phyloP scores from a whole-genome alignment of 768 basidiomycete species.

The Candolleomyces eurysporus region DNA sequence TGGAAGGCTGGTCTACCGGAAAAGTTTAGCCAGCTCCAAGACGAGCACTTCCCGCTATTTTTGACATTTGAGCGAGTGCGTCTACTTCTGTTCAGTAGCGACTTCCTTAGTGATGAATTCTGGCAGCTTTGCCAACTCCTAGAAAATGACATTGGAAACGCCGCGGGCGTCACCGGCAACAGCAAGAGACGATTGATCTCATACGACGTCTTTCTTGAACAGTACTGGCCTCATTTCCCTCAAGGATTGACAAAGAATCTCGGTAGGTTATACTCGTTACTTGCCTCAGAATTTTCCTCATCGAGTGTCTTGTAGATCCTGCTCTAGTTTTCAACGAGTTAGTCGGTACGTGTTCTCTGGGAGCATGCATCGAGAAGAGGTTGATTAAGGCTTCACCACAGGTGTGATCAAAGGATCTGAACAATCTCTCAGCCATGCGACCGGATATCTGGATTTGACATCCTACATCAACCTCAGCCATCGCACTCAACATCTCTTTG shows the following conservation, averaged over 20 bases:
- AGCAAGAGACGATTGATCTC: conserved; percentile 31
- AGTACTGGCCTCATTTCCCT: conserved; percentile 62
- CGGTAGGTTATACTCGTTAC: conserved; percentile 31
- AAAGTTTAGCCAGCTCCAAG: conserved; percentile 53
- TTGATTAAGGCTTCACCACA: conserved; percentile 13
- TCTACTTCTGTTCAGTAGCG: neutral
- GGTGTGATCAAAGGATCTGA: conserved; percentile 75
- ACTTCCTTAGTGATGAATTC: neutral
- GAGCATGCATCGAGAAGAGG: neutral
- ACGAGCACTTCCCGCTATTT: conserved; percentile 68
- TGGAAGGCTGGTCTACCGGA: conserved; percentile 46
- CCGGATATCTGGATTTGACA: conserved; percentile 39
- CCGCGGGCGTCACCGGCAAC: neutral
- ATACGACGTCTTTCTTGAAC: conserved; percentile 43
- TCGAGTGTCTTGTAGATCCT: conserved; percentile 42
- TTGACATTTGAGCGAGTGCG: conserved; percentile 61
- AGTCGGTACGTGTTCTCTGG: conserved; percentile 42
- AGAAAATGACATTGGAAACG: conserved; percentile 39
- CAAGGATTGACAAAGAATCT: conserved; percentile 49
- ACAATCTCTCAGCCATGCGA: conserved; percentile 32
- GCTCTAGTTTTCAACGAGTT: conserved; percentile 64
- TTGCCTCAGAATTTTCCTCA: neutral
- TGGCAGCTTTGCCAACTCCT: conserved; percentile 42
- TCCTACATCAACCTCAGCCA: conserved; percentile 49
- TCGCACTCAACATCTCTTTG: conserved; percentile 54